Conservation (phyloP, 495 filamentous ascomycete genomes). For the Astrothelium macrocarpum region DNA sequence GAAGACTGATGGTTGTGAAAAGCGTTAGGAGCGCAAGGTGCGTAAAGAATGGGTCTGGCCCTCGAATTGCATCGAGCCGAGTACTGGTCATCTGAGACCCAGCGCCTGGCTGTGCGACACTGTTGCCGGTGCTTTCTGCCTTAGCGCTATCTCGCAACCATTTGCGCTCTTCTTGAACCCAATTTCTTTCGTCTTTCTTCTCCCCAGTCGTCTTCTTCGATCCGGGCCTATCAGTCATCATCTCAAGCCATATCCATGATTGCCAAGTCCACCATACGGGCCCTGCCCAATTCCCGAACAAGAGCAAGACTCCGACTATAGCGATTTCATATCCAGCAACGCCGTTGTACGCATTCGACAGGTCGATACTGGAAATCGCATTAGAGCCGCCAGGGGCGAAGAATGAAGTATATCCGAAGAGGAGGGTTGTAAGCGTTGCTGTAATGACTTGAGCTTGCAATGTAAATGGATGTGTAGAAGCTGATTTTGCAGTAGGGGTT, state of each 20-base stretch:
- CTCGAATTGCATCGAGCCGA: neutral
- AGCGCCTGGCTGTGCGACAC: neutral
- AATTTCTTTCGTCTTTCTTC: constrained; percentile 5
- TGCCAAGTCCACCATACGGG: constrained; percentile 73
- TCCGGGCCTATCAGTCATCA: neutral
- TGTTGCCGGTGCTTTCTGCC: neutral
- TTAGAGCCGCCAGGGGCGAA: constrained; percentile 91
- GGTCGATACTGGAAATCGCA: constrained; percentile 69
- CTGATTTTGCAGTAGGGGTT: too few species aligned
- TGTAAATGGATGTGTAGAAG: too few species aligned
- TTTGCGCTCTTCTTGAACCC: constrained; percentile 18
- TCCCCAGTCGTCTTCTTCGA: constrained; percentile 2
- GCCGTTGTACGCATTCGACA: constrained; percentile 40
- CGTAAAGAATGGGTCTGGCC: neutral
- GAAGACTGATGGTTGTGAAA: constrained; percentile 49
- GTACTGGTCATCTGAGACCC: neutral
- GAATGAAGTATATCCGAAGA: constrained; percentile 49
- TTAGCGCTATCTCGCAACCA: constrained; percentile 4
- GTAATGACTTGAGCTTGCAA: neutral
- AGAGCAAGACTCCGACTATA: constrained; percentile 65
- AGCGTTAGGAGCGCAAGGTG: constrained; percentile 46
- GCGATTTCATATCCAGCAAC: constrained; percentile 46
- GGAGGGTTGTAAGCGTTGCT: constrained; percentile 24
- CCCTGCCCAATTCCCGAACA: constrained; percentile 83
- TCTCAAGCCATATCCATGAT: constrained; percentile 41